Base-by-base conservation (phyloP, 257 asterid genomes). In the Verbascum thapsus region DNA sequence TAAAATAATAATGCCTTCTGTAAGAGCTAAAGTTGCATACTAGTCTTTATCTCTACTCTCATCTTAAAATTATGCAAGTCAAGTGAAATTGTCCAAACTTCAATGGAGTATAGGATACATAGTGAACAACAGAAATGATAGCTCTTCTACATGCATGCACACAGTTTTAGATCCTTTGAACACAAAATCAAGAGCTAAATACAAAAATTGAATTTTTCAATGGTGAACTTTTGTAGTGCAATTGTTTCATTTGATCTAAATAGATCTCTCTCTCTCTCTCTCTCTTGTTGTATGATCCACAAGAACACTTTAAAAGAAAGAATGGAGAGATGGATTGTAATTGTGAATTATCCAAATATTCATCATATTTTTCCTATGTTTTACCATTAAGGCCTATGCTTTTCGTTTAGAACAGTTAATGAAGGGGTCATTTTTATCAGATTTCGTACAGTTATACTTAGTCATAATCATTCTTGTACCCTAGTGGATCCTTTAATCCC, bases 31-130 rank as follows among this genome's bases (percentile, higher is more conserved):
- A 53, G 59, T 44, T 35, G 41, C 44, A 7, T 17, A 30, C 10
- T 38, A 34, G 53, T 35, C 45, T 45, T 22, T 13, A 26, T 19
- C 19, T 61, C 41, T 11, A 35, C 40, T 32, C 9, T 53, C 43
- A 37, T 42, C 57, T 66, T 55, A 44, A 35, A 30, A 12, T 43
- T 18, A 18, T 56, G 26, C 64, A 66, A 43, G 30, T 48, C 72
- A 17, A 43, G 47, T 0, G 18, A 10, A 18, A 45, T 26, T 26
- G 50, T 62, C 8, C 35, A 32, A 35, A 55, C 40, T 58, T 53
- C 58, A 22, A 10, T 35, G 60, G 40, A 35, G 67, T 49, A 58
- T 49, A 8, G 22, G 43, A 20, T 34, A 34, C 35, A 32, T 3
- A 11, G 47, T 62, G 38, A 22, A 2, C 16, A 4, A 18, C 32